Percentiles rank a stretch among this genome's conserved stretches.
Evolutionary conservation across 1,139 yeast genomes (phyloP).

Genomic region (Neolecta irregularis): DNA sequence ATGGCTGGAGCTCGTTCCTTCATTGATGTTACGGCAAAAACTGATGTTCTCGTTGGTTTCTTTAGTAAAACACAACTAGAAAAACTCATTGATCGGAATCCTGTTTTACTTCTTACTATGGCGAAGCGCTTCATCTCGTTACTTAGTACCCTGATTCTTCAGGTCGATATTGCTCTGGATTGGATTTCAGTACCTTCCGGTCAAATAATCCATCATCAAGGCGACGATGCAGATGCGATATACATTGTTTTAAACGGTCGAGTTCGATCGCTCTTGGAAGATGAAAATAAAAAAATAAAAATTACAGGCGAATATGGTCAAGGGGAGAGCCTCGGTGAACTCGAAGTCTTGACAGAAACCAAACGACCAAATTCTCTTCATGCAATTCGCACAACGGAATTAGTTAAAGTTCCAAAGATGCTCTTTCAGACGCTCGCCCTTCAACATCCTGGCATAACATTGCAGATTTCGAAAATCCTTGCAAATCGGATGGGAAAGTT

Average conservation of each 20-base stretch:
- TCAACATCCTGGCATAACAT: slow-evolving; percentile 79
- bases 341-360: slow-evolving; percentile 80
- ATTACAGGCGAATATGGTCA: slow-evolving; percentile 74
- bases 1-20: slow-evolving; percentile 67
- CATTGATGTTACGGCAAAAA: slow-evolving; percentile 46
- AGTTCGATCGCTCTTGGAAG: slow-evolving; percentile 42
- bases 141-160: slow-evolving; percentile 49
- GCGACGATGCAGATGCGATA: slow-evolving; percentile 81
- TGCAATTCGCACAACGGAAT: slow-evolving; percentile 85
- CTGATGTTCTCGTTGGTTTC: slow-evolving; percentile 54
- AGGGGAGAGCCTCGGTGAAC: slow-evolving; percentile 89
- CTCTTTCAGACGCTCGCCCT: slow-evolving; percentile 71
- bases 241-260: slow-evolving; percentile 86
- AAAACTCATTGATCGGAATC: slow-evolving; percentile 55
- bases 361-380: slow-evolving; percentile 57
- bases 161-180: slow-evolving; percentile 81
- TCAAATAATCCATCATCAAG: slow-evolving; percentile 60
- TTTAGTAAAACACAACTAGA: slow-evolving; percentile 50
- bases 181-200: slow-evolving; percentile 91
- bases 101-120: slow-evolving; percentile 57
- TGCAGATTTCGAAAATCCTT: slow-evolving; percentile 74
- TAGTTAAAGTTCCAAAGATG: slow-evolving; percentile 82
- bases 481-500: slow-evolving; percentile 44
- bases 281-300: slow-evolving; percentile 21
- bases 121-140: slow-evolving; percentile 58